Base-by-base conservation (phyloP, 768 basidiomycete species). In the Trametes punicea region DNA sequence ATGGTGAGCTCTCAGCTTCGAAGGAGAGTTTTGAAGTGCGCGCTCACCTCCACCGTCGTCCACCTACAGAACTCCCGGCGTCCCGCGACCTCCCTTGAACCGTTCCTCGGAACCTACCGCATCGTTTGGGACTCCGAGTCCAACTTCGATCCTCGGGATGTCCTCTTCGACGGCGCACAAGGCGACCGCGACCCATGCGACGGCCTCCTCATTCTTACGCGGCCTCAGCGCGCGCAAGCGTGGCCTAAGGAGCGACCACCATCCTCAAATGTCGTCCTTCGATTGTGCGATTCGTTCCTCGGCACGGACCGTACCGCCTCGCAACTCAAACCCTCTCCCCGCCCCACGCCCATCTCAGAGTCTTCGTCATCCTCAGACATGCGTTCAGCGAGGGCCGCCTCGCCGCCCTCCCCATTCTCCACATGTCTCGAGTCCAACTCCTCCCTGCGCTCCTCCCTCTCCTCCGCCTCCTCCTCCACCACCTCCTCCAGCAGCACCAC, bases 61-160 rank as follows among this genome's bases (percentile, higher is more conserved):
- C 21, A 26, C 40, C 27, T 15, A 36, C 57, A 58, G 57, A 58
- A 34, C 34, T 6, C 34, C 45, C 29, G 31, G 33, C 44, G 40
- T 45, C 18, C 42, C 13, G 18, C 40, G 1, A 49, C 25, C 46
- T 48, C 57, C 11, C 46, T 58, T 33, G 57, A 58, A 41, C 57
- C 57, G 16, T 58, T 53, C 51, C 57, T 58, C 51, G 57, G 57
- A 46, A 49, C 51, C n/a, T 58, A 58, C 51, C 51, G 39, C 57
- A 58, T 58, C 57, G 57, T 58, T 25, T 58, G 57, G 57, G 57
- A 58, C 57, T 58, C 57, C 31, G 46, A 53, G 39, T 58, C 51
- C 46, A 42, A 48, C 51, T 46, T 18, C 51, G 57, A 58, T 34
- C 51, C 51, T 7, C 57, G 57, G 40, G 47, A 56, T 9, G 39